phyloP scores from a whole-genome alignment of 768 basidiomycete genomes.

The Pholiota conissans region DNA sequence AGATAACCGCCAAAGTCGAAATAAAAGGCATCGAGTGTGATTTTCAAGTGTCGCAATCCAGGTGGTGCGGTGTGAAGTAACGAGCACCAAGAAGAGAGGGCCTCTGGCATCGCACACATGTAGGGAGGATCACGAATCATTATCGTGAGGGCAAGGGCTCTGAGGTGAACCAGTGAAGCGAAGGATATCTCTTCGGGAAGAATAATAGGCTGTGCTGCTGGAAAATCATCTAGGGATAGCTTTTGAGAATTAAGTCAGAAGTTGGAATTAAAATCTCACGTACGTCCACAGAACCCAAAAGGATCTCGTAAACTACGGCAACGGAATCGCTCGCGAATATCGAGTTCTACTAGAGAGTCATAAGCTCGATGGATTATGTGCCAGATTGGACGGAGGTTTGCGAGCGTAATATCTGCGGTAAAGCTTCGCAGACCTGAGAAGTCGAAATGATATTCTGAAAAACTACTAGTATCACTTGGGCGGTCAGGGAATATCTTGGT shows the following conservation, averaged over 20 bases:
- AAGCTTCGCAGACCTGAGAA: background rate
- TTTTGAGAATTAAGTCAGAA: background rate
- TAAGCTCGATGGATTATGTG: background rate
- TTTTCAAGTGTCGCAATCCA: background rate
- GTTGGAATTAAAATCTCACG: background rate
- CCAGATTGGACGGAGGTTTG: background rate
- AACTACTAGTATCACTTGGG: too few relatives aligned
- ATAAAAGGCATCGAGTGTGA: background rate
- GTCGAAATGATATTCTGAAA: background rate
- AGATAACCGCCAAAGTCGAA: background rate
- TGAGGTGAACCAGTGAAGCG: background rate
- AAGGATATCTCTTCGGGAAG: background rate
- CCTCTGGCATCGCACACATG: background rate
- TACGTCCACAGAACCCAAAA: background rate
- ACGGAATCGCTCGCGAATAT: background rate
- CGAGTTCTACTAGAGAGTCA: background rate
- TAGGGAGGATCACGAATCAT: background rate
- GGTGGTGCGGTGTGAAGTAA: background rate
- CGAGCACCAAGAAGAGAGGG: background rate
- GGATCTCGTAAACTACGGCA: background rate
- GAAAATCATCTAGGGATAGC: background rate
- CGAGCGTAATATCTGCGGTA: background rate
- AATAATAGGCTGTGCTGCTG: too few relatives aligned
- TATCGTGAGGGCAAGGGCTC: background rate
- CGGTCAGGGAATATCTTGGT: too few relatives aligned